These are phyloP conservation scores for Penicilliopsis zonata DNA, from an alignment of 495 filamentous ascomycete genomes.

Conservation along the genomic window DNA sequence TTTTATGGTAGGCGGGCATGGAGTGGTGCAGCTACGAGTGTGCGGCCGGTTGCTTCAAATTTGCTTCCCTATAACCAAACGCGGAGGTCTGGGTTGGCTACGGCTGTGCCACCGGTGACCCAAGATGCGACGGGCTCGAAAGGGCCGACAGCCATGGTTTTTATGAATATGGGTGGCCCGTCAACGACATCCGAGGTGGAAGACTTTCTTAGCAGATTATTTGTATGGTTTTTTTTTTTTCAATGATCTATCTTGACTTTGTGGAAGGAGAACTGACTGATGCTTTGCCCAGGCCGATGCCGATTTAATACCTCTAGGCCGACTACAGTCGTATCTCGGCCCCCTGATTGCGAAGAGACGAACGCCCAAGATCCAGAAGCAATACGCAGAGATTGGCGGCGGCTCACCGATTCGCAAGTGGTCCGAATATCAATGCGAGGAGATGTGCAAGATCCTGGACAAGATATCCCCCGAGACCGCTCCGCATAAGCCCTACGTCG, in stretches of 20 bases:
- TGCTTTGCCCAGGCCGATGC: constrained; percentile 56
- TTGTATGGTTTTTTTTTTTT: constrained; percentile 44
- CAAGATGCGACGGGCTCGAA: constrained; percentile 51
- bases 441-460: constrained; percentile 96
- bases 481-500: constrained; percentile 95
- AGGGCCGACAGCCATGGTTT: constrained; percentile 88
- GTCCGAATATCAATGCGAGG: constrained; percentile 83
- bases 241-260: not conserved
- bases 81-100: constrained; percentile 40
- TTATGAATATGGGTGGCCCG: constrained; percentile 98
- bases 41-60: constrained; percentile 11
- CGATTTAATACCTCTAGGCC: constrained; percentile 92
- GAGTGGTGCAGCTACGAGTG: constrained; percentile 9
- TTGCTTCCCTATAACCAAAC: constrained; percentile 13
- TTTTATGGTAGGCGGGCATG: constrained; percentile 20
- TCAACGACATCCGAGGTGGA: constrained; percentile 79
- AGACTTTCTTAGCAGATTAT: constrained; percentile 85
- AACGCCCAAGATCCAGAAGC: constrained; percentile 90
- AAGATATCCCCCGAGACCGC: constrained; percentile 81
- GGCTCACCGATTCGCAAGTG: constrained; percentile 96
- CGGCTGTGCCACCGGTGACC: constrained; percentile 60
- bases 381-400: constrained; percentile 91
- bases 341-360: constrained; percentile 74
- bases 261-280: constrained; percentile 1
- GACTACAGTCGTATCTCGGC: constrained; percentile 82